Evolutionary conservation across 2,329 filamentous ascomycete genomes (phyloP).

Genomic region (Arthrobotrys entomopaga): DNA sequence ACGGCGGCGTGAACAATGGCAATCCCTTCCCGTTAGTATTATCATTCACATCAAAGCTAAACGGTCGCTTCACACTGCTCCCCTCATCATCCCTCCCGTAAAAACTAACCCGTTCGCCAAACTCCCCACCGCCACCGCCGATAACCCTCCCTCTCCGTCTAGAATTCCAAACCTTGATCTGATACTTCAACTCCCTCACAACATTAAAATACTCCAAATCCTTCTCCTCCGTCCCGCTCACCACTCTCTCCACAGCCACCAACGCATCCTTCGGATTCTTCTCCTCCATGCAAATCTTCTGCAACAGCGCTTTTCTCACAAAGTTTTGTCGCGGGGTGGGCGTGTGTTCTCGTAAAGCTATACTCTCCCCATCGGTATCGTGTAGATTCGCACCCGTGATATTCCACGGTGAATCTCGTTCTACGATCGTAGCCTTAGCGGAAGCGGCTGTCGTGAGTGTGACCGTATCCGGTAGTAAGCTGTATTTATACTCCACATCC

Average conservation of each 20-base stretch:
- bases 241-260: conserved; percentile 23
- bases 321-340: conserved; percentile 12
- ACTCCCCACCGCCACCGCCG: background rate
- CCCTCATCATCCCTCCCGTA: background rate
- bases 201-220: conserved; percentile 51
- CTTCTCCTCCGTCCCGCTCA: conserved; percentile 29
- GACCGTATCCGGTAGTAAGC: conserved; percentile 19
- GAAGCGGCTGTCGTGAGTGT: conserved; percentile 9
- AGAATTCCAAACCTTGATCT: conserved; percentile 40
- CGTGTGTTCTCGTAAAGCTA: conserved; percentile 2
- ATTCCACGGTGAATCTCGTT: conserved; percentile 21
- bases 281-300: conserved; percentile 38
- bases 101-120: background rate
- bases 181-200: conserved; percentile 45
- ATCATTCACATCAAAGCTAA: conserved; percentile 34
- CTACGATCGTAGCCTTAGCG: conserved; percentile 15
- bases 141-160: conserved; percentile 28
- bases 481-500: conserved; percentile 30
- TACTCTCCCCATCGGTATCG: background rate
- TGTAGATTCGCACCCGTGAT: background rate
- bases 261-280: conserved; percentile 47
- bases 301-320: conserved; percentile 44
- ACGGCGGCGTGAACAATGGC: background rate
- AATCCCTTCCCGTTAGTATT: background rate
- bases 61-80: conserved; percentile 16